Conservation (phyloP, 768 basidiomycete species). For the Tulasnella sp. region DNA sequence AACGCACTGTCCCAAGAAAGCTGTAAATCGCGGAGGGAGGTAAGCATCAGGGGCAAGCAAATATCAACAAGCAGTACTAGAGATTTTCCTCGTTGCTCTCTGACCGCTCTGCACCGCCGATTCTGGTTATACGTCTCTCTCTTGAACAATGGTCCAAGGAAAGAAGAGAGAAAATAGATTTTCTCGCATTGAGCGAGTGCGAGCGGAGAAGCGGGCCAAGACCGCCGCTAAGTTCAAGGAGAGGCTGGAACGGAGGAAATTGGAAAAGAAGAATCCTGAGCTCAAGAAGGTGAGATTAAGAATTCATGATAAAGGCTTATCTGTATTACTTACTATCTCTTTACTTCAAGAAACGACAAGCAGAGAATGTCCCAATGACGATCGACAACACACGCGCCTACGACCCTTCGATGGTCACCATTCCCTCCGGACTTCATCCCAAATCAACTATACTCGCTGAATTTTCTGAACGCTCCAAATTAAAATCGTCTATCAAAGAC, state of each 20-base stretch:
- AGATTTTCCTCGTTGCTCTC: neutral
- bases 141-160: neutral
- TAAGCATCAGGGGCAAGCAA: neutral
- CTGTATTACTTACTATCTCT: neutral
- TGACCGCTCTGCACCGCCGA: neutral
- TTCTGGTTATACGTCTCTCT: neutral
- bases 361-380: constrained; percentile 82
- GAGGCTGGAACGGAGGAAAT: constrained; percentile 71
- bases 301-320: neutral
- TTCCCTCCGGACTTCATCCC: constrained; percentile 38
- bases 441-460: constrained; percentile 17
- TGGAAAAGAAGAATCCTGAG: constrained; percentile 69
- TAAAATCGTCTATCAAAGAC: constrained; percentile 22
- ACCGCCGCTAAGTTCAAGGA: constrained; percentile 75
- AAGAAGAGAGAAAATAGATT: neutral
- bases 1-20: too few relatives aligned
- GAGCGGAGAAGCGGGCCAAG: constrained; percentile 61
- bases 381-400: constrained; percentile 91
- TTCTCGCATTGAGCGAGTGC: neutral
- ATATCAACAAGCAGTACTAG: neutral
- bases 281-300: constrained; percentile 61
- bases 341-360: constrained; percentile 62
- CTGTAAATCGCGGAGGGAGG: neutral
- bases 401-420: constrained; percentile 62
- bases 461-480: constrained; percentile 1